Evolutionary conservation across 1,284 basidiomycete genomes (phyloP), one percentile per base, ranked within the genome.

Genomic region (Paramarasmius palmivorus): DNA sequence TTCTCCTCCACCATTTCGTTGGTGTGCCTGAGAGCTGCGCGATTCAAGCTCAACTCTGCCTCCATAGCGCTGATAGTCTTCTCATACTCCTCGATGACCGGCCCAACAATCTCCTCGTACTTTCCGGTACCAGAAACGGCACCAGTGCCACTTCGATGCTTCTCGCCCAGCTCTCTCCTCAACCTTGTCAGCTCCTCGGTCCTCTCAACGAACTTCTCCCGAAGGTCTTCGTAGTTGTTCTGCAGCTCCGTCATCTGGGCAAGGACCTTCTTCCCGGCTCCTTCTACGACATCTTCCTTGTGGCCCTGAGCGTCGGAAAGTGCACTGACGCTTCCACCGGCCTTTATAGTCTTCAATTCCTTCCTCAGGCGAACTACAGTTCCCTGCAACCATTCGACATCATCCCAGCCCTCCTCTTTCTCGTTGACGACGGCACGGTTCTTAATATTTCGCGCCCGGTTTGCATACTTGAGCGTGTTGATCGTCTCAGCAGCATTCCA

Each of bases 1-100:
- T 93, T 93, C 71, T 97, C 95, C 61, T 93, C 90, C 55, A 93
- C 86, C 66, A 96, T 77, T 62, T 95, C 92, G 68, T 96, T 96
- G 49, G 93, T 92, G 67, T 94, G 89, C 45, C 90, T 77, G 61
- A 98, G 74, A 15, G 95, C 94, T 1, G 92, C 93, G 57, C 92
- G 84, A 61, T 93, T 93, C 50, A 98, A 79, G 62, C 86, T 93
- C 52, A 98, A 82, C 69, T 98, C 92, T 1, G 95, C 93, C 69
- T 99, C 97, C 77, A 99, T 90, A 1, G 93, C 89, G 44, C 88
- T 86, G 60, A 99, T 95, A 1, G 95, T 94, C 78, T 96, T 95
- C 75, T 99, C 96, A 71, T 99, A 99, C 75, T 98, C 96, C 69
- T 96, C 90, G 54, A 99, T 98, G 63, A 99, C 94, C 6, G 96